Percentiles rank a stretch among this genome's conserved stretches.
Conservation (phyloP, 225 moss, liverwort and hornwort genomes). For the Pseudisothecium myosuroides region DNA sequence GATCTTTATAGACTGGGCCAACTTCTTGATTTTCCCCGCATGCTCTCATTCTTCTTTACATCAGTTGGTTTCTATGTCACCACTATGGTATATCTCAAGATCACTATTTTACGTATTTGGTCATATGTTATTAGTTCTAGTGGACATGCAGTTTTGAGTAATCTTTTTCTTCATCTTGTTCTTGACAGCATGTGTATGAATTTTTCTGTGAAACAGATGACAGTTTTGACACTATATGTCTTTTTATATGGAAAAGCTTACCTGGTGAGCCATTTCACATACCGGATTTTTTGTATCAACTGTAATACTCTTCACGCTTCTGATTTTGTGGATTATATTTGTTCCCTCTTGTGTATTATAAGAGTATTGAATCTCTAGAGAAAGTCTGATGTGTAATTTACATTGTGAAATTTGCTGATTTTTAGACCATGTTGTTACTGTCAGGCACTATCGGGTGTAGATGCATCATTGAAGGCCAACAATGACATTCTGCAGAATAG, state of each 20-base stretch:
- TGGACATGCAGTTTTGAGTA: neutral
- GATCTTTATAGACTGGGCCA: slow-evolving; percentile 96
- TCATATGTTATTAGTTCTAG: neutral
- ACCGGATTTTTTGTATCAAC: neutral
- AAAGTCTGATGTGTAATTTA: neutral
- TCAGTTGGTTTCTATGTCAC: slow-evolving; percentile 95
- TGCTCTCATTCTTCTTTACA: slow-evolving; percentile 99
- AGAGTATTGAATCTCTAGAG: neutral
- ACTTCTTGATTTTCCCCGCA: slow-evolving; percentile 96
- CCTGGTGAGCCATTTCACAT: slow-evolving; percentile 46
- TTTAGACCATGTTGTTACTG: neutral
- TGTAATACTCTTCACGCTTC: neutral
- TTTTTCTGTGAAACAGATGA: slow-evolving; percentile 59
- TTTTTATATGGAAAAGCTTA: slow-evolving; percentile 97
- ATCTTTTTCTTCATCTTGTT: neutral
- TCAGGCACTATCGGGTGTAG: slow-evolving; percentile 92
- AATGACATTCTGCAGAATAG: slow-evolving; percentile 57
- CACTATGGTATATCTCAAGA: slow-evolving; percentile 58
- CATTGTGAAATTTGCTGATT: neutral
- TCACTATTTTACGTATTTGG: neutral
- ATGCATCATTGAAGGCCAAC: slow-evolving; percentile 40
- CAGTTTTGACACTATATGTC: slow-evolving; percentile 76
- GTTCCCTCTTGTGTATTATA: neutral
- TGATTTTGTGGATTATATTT: neutral
- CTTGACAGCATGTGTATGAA: neutral